Evolutionary conservation across 108 stramenopile species (phyloP), one percentile per base, ranked within the genome.

Genomic region (Nitzschia sp.): DNA sequence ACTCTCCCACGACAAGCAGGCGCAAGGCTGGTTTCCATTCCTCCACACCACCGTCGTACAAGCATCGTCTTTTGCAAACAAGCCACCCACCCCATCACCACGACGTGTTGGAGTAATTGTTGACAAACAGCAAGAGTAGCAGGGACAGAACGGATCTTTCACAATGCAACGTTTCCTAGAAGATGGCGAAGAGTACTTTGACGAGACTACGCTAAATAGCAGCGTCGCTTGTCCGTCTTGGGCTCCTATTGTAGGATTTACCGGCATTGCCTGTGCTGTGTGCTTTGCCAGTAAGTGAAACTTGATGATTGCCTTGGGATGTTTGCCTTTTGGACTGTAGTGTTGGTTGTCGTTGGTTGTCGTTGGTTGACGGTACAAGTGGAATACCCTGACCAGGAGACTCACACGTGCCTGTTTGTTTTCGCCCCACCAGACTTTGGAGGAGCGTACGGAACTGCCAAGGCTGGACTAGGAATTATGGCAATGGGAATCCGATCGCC

Each of bases 381-480:
- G n/a, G n/a, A n/a, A n/a, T n/a, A n/a, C n/a, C n/a, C n/a, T n/a
- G n/a, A n/a, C n/a, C n/a, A n/a, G n/a, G n/a, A n/a, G 20, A 3
- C 39, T 61, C 48, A 50, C 19, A 50, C 48, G 19, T 50, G 15
- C 17, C 48, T 50, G 22, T 17, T 34, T 43, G 48, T 22, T 17
- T 15, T 48, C 60, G 51, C 11, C 12, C 26, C 20, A 9, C 0
- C 19, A 85, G 84, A 99, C 86, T 86, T 99, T 71, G 98, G 98
- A 41, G 94, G 96, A 39, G 98, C 98, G 5, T 98, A 96, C 75
- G 97, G 98, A 63, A 99, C 98, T 10, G 95, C 96, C 40, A 93
- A 95, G 46, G 87, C 87, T 9, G 87, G 87, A 59, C 76, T 76
- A 58, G 87, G 87, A 40, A 83, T 88, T 40, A 85, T 85, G 84